These are phyloP conservation scores for Adansonia madagascariensis DNA, from an alignment of 441 rosid species.

Conservation along the genomic window DNA sequence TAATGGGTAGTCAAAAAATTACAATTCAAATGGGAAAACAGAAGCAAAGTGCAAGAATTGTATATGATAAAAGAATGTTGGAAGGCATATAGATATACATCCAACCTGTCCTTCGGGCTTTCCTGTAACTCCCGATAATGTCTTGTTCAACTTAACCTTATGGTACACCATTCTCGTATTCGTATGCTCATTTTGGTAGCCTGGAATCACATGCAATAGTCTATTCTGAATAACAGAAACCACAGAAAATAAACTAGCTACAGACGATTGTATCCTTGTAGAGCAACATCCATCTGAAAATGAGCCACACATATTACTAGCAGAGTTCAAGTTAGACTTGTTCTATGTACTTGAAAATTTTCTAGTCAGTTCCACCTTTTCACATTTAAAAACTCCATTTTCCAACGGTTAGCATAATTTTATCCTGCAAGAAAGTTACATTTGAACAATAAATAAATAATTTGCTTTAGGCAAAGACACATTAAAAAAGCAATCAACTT, in stretches of 20 bases:
- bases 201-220: conserved; percentile 47
- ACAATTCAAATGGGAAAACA: neutral
- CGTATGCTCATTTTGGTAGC: conserved; percentile 72
- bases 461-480: neutral
- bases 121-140: conserved; percentile 71
- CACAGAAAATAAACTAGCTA: neutral
- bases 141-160: conserved; percentile 75
- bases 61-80: conserved; percentile 6
- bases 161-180: conserved; percentile 77
- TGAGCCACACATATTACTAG: neutral
- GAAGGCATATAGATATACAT: neutral
- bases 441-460: neutral
- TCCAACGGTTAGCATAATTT: neutral
- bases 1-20: neutral
- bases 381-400: neutral
- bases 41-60: conserved; percentile 13
- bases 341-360: neutral
- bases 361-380: neutral
- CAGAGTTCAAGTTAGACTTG: neutral
- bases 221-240: conserved; percentile 9
- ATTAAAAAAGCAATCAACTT: neutral
- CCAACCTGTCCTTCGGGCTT: conserved; percentile 67
- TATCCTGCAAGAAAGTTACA: neutral
- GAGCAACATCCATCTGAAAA: neutral
- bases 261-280: neutral